Conservation (phyloP, 352 stramenopile species). For the Blastocystis sp. region DNA sequence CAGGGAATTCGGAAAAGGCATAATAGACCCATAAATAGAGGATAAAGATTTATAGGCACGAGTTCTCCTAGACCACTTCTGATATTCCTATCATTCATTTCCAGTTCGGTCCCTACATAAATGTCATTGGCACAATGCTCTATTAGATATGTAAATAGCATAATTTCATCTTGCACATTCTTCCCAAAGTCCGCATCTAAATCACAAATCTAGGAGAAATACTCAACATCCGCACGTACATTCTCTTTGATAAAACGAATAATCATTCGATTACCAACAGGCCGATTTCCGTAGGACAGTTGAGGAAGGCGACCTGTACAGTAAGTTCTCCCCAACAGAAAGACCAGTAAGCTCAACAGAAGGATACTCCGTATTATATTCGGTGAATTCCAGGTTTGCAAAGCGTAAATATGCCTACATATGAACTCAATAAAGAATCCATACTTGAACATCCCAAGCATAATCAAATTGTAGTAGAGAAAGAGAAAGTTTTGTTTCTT, state of each 20-base stretch:
- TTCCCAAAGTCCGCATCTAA: neutral
- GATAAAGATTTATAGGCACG: neutral
- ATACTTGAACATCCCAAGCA: constrained; percentile 43
- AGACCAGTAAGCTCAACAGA: constrained; percentile 43
- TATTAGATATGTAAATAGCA: constrained; percentile 42
- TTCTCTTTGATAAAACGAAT: constrained; percentile 5
- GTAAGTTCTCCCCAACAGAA: neutral
- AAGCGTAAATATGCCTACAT: constrained; percentile 46
- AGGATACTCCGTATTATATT: constrained; percentile 50
- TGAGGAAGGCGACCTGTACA: constrained; percentile 16
- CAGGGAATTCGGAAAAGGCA: constrained; percentile 32
- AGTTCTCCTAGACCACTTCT: constrained; percentile 28
- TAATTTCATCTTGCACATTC: constrained; percentile 22
- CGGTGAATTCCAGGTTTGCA: neutral
- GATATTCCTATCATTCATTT: neutral
- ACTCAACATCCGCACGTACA: neutral
- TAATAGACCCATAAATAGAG: neutral
- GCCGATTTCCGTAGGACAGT: neutral
- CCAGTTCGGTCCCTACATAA: neutral
- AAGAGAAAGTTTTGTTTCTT: neutral
- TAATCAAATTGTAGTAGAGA: constrained; percentile 53
- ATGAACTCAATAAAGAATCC: neutral
- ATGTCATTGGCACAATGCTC: constrained; percentile 12
- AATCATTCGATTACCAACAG: neutral
- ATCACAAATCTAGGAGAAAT: constrained; percentile 10